A percentile compares a stretch with the other conserved stretches of the same genome.
These are phyloP conservation scores for Piloderma croceum DNA, from an alignment of 768 basidiomycete genomes.

Conservation along the genomic window DNA sequence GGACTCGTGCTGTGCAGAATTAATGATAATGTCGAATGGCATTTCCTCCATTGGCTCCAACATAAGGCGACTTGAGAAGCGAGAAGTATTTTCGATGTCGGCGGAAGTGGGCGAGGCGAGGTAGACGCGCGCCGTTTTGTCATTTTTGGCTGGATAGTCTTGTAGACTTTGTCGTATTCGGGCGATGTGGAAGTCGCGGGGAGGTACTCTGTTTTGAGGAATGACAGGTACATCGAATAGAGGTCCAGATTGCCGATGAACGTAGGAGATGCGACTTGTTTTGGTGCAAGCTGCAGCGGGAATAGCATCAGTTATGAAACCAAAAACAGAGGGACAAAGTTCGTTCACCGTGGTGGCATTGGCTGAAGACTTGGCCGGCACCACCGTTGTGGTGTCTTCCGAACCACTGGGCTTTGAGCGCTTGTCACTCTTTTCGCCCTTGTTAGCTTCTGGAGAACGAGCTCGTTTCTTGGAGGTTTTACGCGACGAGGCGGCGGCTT, in stretches of 20 bases:
- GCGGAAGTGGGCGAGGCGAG: conserved; percentile 14
- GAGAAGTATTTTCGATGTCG: conserved; percentile 11
- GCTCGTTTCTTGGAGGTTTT: no score
- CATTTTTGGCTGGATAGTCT: conserved; percentile 32
- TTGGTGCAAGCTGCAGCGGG: no score
- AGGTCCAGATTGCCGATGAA: conserved; percentile 39
- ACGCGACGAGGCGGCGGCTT: no score
- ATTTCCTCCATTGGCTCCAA: conserved; percentile 31
- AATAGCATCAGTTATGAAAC: no score
- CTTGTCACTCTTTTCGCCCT: no score
- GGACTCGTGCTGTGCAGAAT: conserved; percentile 18
- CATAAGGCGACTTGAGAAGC: conserved; percentile 20
- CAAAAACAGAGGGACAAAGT: no score
- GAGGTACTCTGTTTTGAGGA: conserved; percentile 28
- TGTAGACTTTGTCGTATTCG: conserved; percentile 28
- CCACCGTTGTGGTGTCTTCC: no score
- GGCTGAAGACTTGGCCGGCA: no score
- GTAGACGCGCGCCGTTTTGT: conserved; percentile 29
- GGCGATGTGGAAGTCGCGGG: conserved; percentile 22
- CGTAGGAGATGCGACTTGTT: no score
- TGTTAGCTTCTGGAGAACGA: no score
- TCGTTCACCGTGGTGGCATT: no score
- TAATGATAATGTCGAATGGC: conserved; percentile 28
- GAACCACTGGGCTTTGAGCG: no score
- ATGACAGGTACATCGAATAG: conserved; percentile 34